Base-by-base conservation (phyloP, 352 stramenopile species). In the Phytopythium sindhum region DNA sequence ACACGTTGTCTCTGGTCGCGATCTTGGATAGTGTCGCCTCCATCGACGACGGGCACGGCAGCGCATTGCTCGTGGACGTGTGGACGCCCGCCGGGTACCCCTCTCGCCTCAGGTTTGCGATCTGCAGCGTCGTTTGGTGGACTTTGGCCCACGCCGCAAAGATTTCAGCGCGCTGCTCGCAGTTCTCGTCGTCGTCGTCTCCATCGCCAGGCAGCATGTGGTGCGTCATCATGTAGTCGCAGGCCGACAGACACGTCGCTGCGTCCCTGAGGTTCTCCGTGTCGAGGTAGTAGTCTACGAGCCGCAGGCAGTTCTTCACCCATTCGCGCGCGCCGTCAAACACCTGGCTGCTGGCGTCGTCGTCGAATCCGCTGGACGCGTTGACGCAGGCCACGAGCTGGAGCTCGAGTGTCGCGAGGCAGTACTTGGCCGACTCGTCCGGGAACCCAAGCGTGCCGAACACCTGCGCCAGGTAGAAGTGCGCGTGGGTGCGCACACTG, bases 401-500 rank as follows among this genome's bases (percentile, higher is more conserved):
- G 29, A 86, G 60, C 61, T 88, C 78, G 1, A 93, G 67, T n/a
- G 84, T 93, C 19, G 71, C 69, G 24, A 87, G 64, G 52, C 84
- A 93, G 58, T 80, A 88, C 64, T 60, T 67, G 11, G 84, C 81
- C 19, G 84, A 90, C 29, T 78, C 71, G 24, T 84, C 75, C 1
- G 78, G 65, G 39, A 74, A 59, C 10, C 80, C 63, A 21, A 93
- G 72, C 12, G 66, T 70, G 19, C 76, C 77, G 51, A 87, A 93
- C 33, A 90, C 71, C 50, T 93, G 84, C 9, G 84, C 84, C 48
- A 93, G 59, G 63, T 89, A 93, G 57, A 93, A 91, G 37, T 88
- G 72, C 42, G 80, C 65, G 58, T 88, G 78, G 6, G 77, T 84
- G 21, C 78, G 77, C 0, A 68, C 65, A 23, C 65, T 60, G 2